Base-by-base conservation (phyloP, 2,329 filamentous ascomycete genomes). In the Chrysosporium keratinophilum region DNA sequence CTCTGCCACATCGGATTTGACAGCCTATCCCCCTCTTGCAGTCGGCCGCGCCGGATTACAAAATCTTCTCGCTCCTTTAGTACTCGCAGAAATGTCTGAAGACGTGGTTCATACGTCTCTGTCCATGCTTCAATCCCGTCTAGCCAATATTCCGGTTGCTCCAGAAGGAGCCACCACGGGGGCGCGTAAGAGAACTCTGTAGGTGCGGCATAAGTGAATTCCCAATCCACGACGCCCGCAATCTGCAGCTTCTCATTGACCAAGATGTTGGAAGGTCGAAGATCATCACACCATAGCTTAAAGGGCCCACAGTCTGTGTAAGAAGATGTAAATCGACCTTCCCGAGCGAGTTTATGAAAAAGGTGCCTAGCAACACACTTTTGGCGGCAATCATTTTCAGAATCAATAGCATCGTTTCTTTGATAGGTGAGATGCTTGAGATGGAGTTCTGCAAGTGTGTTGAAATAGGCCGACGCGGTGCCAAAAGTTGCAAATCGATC, bases 331-430 rank as follows among this genome's bases (percentile, higher is more conserved):
- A 65, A 46, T n/a, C 40, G 39, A 28, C 14, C 7, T 28, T 47
- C 43, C 37, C 60, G 9, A 4, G 65, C 66, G 3, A 71, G 52
- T 41, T 59, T 67, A 4, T 67, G 69, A 55, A 75, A 74, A 0
- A 75, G 57, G 20, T 70, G 66, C 2, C 71, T 70, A 3, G 70
- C 67, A 2, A 74, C 64, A 50, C 73, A 74, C 54, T 76, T 75
- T 23, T 68, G 70, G 3, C 69, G 63, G 46, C 66, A 70, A 54
- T 76, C 72, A 12, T 71, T 67, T 20, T 65, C 70, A 1, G 64
- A 62, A 0, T 55, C 51, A 1, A 73, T 60, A 0, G 67, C 58
- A 40, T 73, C 66, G 56, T 75, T 74, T 47, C 66, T 68, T 57
- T 76, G 71, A 51, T 71, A 72, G 9, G 64, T 15, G 2, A 74